Base-by-base conservation (phyloP, 2,329 filamentous ascomycete genomes). In the Sporothrix curviconia region DNA sequence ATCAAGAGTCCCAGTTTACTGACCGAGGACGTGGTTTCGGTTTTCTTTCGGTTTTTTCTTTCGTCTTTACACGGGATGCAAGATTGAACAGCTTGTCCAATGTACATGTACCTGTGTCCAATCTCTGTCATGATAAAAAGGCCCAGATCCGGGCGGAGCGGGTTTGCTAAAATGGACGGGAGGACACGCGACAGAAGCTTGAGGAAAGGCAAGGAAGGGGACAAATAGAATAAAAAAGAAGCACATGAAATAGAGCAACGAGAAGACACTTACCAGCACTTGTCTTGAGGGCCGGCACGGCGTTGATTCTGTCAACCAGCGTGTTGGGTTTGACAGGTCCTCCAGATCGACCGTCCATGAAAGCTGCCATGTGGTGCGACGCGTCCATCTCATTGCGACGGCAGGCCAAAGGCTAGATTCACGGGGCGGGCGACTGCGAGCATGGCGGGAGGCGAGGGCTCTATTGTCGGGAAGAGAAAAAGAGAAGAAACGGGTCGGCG, bases 201-300 rank as follows among this genome's bases (percentile, higher is more conserved):
- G 40, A 36, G 42, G 46, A 56, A 56, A 17, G 30, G 30, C 25
- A 59, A 40, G 19, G 47, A 39, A 30, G 37, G n/a, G n/a, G 53
- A 51, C 25, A 44, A 49, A 52, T 11, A 42, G 40, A 40, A 22
- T 17, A 14, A n/a, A 43, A 53, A 44, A 22, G 15, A 58, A 32
- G 25, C 47, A 44, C n/a, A 34, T 17, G 24, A 8, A 47, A 54
- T 42, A 58, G 28, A 17, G 50, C 37, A 54, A 42, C 62, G 61
- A 40, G 54, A 62, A 57, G 55, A 52, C 47, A 59, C 81, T 78
- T 69, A 84, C 81, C 81, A 67, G 81, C 77, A 67, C 81, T 83
- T 61, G 80, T 82, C 66, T 78, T 82, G 55, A 84, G 70, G 32
- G 76, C 81, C 3, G 81, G 81, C 42, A 84, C 76, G 40, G 77